phyloP scores from a whole-genome alignment of 371 early-diverging fungal species.

The Phascolomyces articulosus region DNA sequence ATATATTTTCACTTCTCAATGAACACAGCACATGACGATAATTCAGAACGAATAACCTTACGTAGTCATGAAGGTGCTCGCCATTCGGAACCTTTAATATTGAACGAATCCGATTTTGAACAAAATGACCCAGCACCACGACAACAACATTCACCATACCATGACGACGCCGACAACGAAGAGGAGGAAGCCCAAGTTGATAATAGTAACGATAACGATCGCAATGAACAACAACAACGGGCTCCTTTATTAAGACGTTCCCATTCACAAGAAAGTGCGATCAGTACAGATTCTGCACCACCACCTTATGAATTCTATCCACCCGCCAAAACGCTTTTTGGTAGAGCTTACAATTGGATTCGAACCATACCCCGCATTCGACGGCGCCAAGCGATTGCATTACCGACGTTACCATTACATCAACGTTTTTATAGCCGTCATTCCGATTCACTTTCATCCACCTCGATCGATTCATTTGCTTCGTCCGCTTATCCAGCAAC shows the following conservation, averaged over 20 bases:
- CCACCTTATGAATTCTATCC: conserved; percentile 55
- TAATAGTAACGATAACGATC: background rate
- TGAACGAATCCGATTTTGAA: background rate
- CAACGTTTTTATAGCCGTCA: conserved; percentile 11
- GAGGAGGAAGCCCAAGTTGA: no score
- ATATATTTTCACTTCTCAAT: background rate
- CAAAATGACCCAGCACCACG: background rate
- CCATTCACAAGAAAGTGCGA: conserved; percentile 36
- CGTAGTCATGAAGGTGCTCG: conserved; percentile 5
- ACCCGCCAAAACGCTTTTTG: conserved; percentile 42
- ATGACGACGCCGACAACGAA: background rate
- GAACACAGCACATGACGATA: conserved; percentile 10
- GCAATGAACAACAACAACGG: background rate
- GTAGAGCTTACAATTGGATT: conserved; percentile 48
- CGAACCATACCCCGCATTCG: conserved; percentile 45
- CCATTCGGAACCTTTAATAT: background rate
- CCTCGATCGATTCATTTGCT: conserved; percentile 26
- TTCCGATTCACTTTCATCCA: conserved; percentile 19
- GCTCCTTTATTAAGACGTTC: conserved; percentile 18
- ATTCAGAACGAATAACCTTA: conserved; percentile 12
- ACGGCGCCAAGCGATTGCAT: conserved; percentile 46
- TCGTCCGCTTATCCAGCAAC: conserved; percentile 25
- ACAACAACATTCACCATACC: background rate
- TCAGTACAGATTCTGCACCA: conserved; percentile 48
- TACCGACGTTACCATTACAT: conserved; percentile 33